Conservation (phyloP, 2,329 filamentous ascomycete genomes). For the Colletotrichum cordylinicola region DNA sequence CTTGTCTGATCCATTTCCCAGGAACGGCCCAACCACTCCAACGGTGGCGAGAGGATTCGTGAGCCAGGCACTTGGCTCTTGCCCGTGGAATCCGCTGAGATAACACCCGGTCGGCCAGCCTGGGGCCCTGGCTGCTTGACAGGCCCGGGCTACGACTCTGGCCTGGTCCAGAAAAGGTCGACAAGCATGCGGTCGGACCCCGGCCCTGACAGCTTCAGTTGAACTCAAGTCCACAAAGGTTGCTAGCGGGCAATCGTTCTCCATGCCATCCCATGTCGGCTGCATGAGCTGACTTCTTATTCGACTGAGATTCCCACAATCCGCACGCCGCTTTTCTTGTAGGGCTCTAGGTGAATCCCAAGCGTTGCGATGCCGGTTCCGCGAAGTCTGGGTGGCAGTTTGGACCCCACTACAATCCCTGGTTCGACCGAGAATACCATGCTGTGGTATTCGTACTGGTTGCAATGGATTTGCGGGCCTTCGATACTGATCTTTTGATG, state of each 20-base stretch:
- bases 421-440: conserved; percentile 5
- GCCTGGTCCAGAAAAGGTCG: conserved; percentile 9
- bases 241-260: conserved; percentile 19
- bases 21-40: conserved; percentile 21
- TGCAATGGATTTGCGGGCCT: conserved; percentile 2
- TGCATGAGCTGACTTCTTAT: conserved; percentile 8
- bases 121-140: conserved; percentile 9
- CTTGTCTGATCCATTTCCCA: conserved; percentile 11
- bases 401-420: not conserved
- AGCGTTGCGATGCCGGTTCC: conserved; percentile 18
- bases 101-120: conserved; percentile 7
- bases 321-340: conserved; percentile 14
- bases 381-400: conserved; percentile 4
- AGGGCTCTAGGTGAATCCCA: conserved; percentile 16
- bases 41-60: conserved; percentile 18
- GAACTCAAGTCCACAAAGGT: conserved; percentile 13
- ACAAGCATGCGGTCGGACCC: conserved; percentile 12
- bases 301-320: conserved; percentile 4
- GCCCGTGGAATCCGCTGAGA: conserved; percentile 11
- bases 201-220: conserved; percentile 1
- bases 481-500: not conserved
- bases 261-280: conserved; percentile 20
- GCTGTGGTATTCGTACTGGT: conserved; percentile 3
- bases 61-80: conserved; percentile 23
- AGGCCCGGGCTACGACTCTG: conserved; percentile 6